These are phyloP conservation scores for Didymella arachidicola DNA, from an alignment of 2,329 filamentous ascomycete genomes.

Conservation along the genomic window DNA sequence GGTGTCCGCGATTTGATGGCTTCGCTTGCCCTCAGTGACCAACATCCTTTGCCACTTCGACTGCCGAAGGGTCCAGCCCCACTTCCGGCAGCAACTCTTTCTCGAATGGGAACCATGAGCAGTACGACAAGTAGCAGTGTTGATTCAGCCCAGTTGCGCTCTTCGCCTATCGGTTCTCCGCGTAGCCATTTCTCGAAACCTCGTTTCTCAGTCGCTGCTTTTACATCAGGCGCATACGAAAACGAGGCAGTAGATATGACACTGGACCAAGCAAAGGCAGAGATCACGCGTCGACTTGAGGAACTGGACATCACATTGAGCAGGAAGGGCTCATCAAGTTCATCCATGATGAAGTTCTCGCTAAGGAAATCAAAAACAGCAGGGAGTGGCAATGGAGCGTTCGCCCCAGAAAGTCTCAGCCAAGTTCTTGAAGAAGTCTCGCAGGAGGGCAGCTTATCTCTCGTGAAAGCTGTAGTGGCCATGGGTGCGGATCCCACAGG, in stretches of 20 bases:
- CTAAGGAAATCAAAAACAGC: conserved; percentile 23
- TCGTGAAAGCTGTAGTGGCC: conserved; percentile 23
- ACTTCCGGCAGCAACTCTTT: conserved; percentile 15
- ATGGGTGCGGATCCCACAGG: conserved; percentile 23
- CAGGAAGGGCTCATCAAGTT: conserved; percentile 14
- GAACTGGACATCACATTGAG: conserved; percentile 13
- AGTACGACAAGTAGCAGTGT: conserved; percentile 20
- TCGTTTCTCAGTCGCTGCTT: conserved; percentile 23
- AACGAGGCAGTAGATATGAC: conserved; percentile 23
- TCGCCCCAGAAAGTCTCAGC: conserved; percentile 19
- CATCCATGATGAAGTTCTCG: conserved; percentile 23
- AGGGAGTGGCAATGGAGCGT: conserved; percentile 1
- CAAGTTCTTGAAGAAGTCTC: conserved; percentile 27
- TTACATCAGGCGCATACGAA: conserved; percentile 18
- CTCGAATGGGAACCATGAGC: conserved; percentile 22
- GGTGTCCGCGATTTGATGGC: conserved; percentile 24
- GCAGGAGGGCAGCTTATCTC: conserved; percentile 24
- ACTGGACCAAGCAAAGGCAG: conserved; percentile 22
- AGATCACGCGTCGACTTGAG: conserved; percentile 22
- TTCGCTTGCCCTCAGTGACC: conserved; percentile 18
- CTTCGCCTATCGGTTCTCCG: conserved; percentile 7
- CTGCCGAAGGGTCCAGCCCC: conserved; percentile 10
- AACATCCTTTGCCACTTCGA: conserved; percentile 7
- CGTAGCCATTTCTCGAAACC: conserved; percentile 19
- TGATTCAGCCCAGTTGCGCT: conserved; percentile 8